Evolutionary conservation across 148 eudicot genomes (phyloP), one percentile per base, ranked within the genome.

Genomic region (Cornus kousa): DNA sequence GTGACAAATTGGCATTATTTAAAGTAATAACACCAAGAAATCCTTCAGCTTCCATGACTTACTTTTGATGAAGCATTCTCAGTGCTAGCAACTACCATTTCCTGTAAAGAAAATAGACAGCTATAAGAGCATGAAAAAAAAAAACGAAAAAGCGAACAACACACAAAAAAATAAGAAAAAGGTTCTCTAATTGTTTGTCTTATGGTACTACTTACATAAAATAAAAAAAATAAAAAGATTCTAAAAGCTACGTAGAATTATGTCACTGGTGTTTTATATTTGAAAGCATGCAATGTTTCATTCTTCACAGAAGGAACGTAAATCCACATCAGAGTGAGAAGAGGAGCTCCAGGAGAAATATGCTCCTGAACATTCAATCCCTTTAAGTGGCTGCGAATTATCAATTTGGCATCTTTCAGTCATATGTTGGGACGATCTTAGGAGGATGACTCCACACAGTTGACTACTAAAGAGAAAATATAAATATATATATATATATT

Each of bases 71-170:
- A 72, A 77, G 83, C 83, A 84, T 86, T 80, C 72, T 80, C 82
- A n/a, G 87, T 78, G 84, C 87, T 82, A 48, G 95, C 87, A 83
- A 91, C 74, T 72, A 94, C 87, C 98, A 92, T 89, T 75, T 91
- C 94, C 95, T 92, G 82, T 77, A 33, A 35, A 66, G 65, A 76
- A 67, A 67, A 43, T 53, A 77, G 46, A 65, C 68, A 3, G 2
- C 7, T 40, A 71, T 72, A 32, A 69, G 2, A 23, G 4, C 19
- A 53, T 31, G 28, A 70, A 65, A 32, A 66, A 31, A 48, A 80
- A 78, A 28, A 40, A 19, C n/a, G 40, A 22, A 73, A 78, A 43
- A 43, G 1, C 2, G 6, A 6, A 43, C 10, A 43, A 43, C 4
- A 43, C 10, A 43, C n/a, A 22, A 46, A 70, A 28, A 60, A 67